A percentile compares a stretch with the other conserved stretches of the same genome.
Evolutionary conservation across 192 early-diverging fungal genomes (phyloP).

Genomic region (Jimgerdemannia lactiflua): DNA sequence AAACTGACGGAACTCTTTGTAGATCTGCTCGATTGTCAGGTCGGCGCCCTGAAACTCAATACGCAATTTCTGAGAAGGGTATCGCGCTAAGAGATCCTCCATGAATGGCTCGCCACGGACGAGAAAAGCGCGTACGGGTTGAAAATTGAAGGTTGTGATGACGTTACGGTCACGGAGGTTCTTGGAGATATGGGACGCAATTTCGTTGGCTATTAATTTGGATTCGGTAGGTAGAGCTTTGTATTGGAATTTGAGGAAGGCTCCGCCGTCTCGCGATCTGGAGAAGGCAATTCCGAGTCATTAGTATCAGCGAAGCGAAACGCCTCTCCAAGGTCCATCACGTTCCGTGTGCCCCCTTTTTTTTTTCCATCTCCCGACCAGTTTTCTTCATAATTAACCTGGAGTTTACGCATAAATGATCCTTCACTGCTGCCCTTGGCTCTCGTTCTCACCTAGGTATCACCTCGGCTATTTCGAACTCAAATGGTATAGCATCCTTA

Average conservation of each 20-base stretch:
- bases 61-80: conserved; percentile 45
- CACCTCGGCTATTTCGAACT: conserved; percentile 43
- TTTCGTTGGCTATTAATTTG: conserved; percentile 35
- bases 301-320: not conserved
- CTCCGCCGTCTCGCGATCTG: conserved; percentile 48
- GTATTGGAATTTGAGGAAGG: conserved; percentile 52
- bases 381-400: too few relatives aligned
- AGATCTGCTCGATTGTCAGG: conserved; percentile 65
- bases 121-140: conserved; percentile 57
- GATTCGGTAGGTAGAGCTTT: conserved; percentile 25
- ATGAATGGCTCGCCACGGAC: conserved; percentile 71
- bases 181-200: conserved; percentile 36
- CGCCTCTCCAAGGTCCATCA: too few relatives aligned
- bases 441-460: conserved; percentile 39
- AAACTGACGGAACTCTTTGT: conserved; percentile 69
- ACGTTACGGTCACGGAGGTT: conserved; percentile 53
- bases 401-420: too few relatives aligned
- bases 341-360: too few relatives aligned
- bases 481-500: conserved; percentile 41
- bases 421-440: too few relatives aligned
- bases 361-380: too few relatives aligned
- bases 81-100: conserved; percentile 64
- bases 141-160: conserved; percentile 67
- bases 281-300: not conserved
- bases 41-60: conserved; percentile 81